Percentiles rank a stretch among this genome's conserved stretches.
These are phyloP conservation scores for Aureobasidium sp. DNA, from an alignment of 2,329 filamentous ascomycete genomes.

Conservation along the genomic window DNA sequence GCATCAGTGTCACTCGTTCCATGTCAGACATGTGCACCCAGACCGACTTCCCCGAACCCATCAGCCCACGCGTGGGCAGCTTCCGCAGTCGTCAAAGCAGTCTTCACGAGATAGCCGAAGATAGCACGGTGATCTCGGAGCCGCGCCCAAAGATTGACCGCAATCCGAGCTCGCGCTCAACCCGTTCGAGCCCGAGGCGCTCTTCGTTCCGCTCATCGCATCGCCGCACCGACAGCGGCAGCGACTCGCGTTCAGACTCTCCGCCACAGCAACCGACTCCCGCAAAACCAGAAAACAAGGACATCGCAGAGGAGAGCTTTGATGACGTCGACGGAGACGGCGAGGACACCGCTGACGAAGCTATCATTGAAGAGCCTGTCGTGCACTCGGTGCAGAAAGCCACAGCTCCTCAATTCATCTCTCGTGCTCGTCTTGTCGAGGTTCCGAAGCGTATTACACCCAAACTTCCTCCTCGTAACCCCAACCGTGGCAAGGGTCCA, in stretches of 20 bases:
- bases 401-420: constrained; percentile 31
- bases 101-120: constrained; percentile 33
- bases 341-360: constrained; percentile 44
- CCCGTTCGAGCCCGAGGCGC: background rate
- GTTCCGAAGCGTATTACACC: constrained; percentile 77
- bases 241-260: constrained; percentile 6
- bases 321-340: constrained; percentile 39
- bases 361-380: constrained; percentile 56
- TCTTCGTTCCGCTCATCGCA: constrained; percentile 10
- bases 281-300: constrained; percentile 17
- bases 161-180: constrained; percentile 6
- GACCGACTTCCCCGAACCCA: constrained; percentile 35
- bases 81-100: constrained; percentile 16
- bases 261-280: background rate
- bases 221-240: background rate
- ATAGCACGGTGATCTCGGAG: background rate
- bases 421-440: constrained; percentile 72
- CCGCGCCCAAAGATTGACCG: constrained; percentile 1
- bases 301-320: constrained; percentile 31
- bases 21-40: constrained; percentile 62
- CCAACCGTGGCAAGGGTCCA: constrained; percentile 42
- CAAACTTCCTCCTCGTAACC: constrained; percentile 69
- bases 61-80: constrained; percentile 18
- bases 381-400: constrained; percentile 62
- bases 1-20: constrained; percentile 27